Base-by-base conservation (phyloP, 495 filamentous ascomycete genomes). In the Hypoxylon fragiforme region DNA sequence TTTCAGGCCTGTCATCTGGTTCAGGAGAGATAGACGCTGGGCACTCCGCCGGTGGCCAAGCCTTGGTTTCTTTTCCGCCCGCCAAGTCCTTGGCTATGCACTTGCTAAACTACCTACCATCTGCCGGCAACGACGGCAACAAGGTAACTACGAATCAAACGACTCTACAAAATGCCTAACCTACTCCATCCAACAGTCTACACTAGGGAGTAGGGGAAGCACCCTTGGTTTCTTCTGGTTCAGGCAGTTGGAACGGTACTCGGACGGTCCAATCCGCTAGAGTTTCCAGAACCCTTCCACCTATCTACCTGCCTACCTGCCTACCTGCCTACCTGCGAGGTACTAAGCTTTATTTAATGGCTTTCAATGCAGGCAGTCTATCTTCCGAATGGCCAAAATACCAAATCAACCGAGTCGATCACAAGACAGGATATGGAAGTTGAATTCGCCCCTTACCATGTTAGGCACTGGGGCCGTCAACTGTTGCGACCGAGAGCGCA, bases 21-120 rank as follows among this genome's bases (percentile, higher is more conserved):
- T n/a, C n/a, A n/a, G n/a, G n/a, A 28, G 30, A 43, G 26, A 44
- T 21, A 40, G 18, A 40, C 30, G 4, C 32, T 48, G 20, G 32
- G 50, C 46, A 7, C 34, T 68, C 65, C 65, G 65, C 65, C 41
- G 41, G 44, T 36, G 50, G 62, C 65, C 62, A 68, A 65, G 62
- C 65, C 62, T 67, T 65, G 54, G 62, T 67, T 67, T 65, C 62
- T 62, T 63, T 62, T 68, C 65, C 65, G 65, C 62, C 65, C 65
- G 65, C 65, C 65, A 68, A 68, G 65, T 58, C 39, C 65, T 68
- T 68, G 62, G 65, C 62, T 41, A 50, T 53, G 49, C 61, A 46
- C 42, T 56, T 3, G 20, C 43, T 35, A 35, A 28, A 28, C 24
- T 13, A 35, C 31, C 28, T 44, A 36, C 51, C 15, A 28, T 18